Conservation (phyloP, 768 basidiomycete genomes). For the Auricularia cornea region DNA sequence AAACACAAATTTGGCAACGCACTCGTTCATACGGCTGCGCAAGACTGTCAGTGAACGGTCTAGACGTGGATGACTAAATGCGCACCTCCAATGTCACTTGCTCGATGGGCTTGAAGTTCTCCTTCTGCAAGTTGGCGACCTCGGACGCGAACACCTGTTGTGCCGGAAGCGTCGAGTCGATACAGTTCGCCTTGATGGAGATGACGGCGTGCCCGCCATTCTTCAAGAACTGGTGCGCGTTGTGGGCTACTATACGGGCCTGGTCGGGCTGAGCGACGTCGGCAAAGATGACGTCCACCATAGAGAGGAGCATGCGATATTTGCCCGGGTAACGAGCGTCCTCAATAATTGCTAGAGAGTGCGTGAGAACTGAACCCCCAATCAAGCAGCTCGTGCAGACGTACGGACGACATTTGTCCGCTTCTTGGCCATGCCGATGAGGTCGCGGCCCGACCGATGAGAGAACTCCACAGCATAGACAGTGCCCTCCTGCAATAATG, state of each 20-base stretch:
- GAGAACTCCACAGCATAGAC: constrained; percentile 99
- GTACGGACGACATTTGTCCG: constrained; percentile 96
- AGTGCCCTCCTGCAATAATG: constrained; percentile 63
- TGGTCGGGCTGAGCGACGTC: constrained; percentile 99
- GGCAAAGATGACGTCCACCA: constrained; percentile 96
- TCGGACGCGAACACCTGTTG: constrained; percentile 85
- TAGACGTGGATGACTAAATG: not conserved
- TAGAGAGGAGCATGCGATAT: constrained; percentile 93
- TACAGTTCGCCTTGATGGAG: constrained; percentile 98
- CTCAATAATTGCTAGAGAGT: constrained; percentile 75
- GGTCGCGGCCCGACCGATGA: constrained; percentile 88
- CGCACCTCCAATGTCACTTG: constrained; percentile 79
- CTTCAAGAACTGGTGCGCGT: constrained; percentile 94
- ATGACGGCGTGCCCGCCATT: constrained; percentile 88
- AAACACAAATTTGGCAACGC: constrained; percentile 1
- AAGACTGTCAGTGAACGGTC: not conserved
- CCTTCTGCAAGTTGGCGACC: constrained; percentile 68
- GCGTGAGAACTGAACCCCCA: constrained; percentile 1
- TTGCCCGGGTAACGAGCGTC: constrained; percentile 94
- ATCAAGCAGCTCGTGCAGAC: not conserved
- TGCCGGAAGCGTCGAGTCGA: constrained; percentile 91
- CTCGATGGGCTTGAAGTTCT: constrained; percentile 86
- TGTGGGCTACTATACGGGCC: constrained; percentile 89
- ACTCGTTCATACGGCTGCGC: constrained; percentile 53
- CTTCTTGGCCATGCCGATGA: constrained; percentile 99